Conservation (phyloP, 768 basidiomycete species). For the Paxillus rubicundulus region DNA sequence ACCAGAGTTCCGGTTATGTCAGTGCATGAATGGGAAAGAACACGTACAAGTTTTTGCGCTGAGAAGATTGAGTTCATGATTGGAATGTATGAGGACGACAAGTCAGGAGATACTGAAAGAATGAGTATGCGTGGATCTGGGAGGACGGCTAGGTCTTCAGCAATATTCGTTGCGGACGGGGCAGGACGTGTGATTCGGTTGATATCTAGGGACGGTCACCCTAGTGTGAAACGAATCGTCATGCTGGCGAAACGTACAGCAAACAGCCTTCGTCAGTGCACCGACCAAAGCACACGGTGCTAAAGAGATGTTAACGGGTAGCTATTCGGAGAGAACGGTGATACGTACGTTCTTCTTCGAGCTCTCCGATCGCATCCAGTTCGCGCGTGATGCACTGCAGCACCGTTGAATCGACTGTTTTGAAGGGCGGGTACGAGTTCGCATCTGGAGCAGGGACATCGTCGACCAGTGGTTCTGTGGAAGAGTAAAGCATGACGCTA, state of each 20-base stretch:
- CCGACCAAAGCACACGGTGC: constrained; percentile 77
- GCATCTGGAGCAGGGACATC: constrained; percentile 50
- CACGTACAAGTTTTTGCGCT: constrained; percentile 88
- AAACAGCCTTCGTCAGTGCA: constrained; percentile 88
- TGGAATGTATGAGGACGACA: constrained; percentile 89
- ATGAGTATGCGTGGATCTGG: constrained; percentile 64
- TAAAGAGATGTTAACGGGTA: constrained; percentile 19
- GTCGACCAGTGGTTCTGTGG: constrained; percentile 46
- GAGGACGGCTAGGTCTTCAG: constrained; percentile 33
- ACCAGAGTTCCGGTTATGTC: constrained; percentile 25
- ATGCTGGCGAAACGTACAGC: constrained; percentile 52
- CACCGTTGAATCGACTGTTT: constrained; percentile 66
- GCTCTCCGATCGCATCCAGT: constrained; percentile 49
- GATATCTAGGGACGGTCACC: constrained; percentile 53
- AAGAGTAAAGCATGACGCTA: constrained; percentile 79
- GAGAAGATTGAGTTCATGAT: constrained; percentile 99
- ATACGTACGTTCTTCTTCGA: constrained; percentile 44
- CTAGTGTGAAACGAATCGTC: constrained; percentile 18
- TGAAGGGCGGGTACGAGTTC: constrained; percentile 85
- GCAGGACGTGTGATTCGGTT: constrained; percentile 49
- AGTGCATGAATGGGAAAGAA: not conserved
- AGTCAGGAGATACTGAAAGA: constrained; percentile 89
- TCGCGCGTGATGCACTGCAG: constrained; percentile 59
- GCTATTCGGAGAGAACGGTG: not conserved
- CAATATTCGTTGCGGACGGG: constrained; percentile 24